Base-by-base conservation (phyloP, 179 eudicot species). In the Corrigiola litoralis region DNA sequence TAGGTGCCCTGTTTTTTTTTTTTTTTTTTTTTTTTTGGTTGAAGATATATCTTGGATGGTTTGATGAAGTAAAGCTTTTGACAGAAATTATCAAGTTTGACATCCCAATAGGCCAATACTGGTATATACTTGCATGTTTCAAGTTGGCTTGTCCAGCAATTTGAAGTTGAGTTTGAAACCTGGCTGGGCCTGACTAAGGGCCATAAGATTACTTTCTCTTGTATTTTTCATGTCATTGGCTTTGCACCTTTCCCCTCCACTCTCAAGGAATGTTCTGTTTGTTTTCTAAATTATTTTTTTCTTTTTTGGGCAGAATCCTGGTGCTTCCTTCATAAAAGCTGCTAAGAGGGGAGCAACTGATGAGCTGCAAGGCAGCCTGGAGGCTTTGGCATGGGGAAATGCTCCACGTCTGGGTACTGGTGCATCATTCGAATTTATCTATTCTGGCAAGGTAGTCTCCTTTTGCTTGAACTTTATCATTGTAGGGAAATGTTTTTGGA, bases 351-450 rank as follows among this genome's bases (percentile, higher is more conserved):
- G 84, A 68, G 80, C 77, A 40, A 34, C 53, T 13, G 98, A 92
- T 69, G 74, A 73, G 53, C 87, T 92, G 45, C 84, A 81, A 66
- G 98, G 98, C 51, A 85, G 82, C 70, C 62, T 92, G 2, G 98
- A 90, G 38, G 82, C 89, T 29, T 79, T 92, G 72, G 76, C 95
- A 36, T 92, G 98, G 98, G 98, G 98, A 24, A 86, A 84, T 65
- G 58, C 74, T 56, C 98, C 98, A 18, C 69, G 87, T 20, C 46
- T 87, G 21, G 98, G 98, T 52, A 90, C 98, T 29, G 95, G 97
- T 56, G 81, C 79, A 46, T 55, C 49, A 21, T 92, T 92, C 68
- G 97, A 92, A 40, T 66, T 90, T 42, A 8, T 90, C 28, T 87
- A 79, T 67, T 79, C 87, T n/a, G 75, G 84, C 61, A 79, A 89